Evolutionary conservation across 2,329 filamentous ascomycete genomes (phyloP).

Genomic region (Thelonectria rubi): DNA sequence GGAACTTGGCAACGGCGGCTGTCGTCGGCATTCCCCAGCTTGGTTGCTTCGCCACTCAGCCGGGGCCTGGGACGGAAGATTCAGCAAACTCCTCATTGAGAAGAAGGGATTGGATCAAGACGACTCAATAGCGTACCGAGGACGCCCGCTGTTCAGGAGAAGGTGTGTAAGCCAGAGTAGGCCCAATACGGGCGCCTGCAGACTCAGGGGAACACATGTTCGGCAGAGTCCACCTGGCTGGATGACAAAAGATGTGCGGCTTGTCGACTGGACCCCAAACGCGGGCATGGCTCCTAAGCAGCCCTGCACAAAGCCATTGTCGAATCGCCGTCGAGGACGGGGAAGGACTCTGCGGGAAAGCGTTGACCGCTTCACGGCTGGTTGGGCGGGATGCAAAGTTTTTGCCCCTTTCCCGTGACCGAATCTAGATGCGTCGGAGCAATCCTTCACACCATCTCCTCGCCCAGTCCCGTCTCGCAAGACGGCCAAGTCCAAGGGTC

Average conservation of each 20-base stretch:
- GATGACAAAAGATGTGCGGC: constrained; percentile 5
- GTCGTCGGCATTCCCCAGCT: not conserved
- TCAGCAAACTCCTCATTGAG: not conserved
- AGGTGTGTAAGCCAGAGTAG: constrained; percentile 9
- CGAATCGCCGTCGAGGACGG: constrained; percentile 2
- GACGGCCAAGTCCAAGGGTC: constrained; percentile 11
- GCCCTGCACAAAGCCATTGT: constrained; percentile 5
- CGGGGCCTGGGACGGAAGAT: not conserved
- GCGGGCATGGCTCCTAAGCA: not conserved
- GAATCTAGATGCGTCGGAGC: constrained; percentile 25
- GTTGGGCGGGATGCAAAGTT: constrained; percentile 2
- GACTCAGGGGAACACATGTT: constrained; percentile 1
- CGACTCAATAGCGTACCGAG: constrained; percentile 3
- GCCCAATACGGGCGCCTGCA: not conserved
- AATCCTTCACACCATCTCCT: constrained; percentile 24
- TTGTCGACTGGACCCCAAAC: constrained; percentile 2
- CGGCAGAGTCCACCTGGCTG: not conserved
- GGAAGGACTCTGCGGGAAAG: constrained; percentile 9
- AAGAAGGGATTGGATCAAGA: constrained; percentile 7
- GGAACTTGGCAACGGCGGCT: constrained; percentile 5
- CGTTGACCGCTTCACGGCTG: not conserved
- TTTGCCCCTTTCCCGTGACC: constrained; percentile 24
- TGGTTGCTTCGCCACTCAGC: not conserved
- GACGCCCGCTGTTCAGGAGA: constrained; percentile 11
- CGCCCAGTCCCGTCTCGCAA: constrained; percentile 14